Percentiles rank a stretch among this genome's conserved stretches.
These are phyloP conservation scores for Fraxinus dipetala DNA, from an alignment of 305 asterid species.

Conservation along the genomic window DNA sequence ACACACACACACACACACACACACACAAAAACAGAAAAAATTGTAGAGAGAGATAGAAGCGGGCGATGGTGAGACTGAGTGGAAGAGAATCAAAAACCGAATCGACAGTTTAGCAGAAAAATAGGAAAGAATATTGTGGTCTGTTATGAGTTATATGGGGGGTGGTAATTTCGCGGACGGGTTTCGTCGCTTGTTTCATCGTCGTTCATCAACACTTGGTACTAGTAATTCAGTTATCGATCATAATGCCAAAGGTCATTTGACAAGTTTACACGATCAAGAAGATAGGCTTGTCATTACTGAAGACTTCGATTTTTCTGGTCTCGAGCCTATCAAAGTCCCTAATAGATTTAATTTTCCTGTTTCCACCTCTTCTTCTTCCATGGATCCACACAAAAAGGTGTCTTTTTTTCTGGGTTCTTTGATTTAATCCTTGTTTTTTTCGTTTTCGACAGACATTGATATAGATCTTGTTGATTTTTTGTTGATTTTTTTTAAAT, in stretches of 20 bases:
- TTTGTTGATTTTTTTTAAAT: not conserved
- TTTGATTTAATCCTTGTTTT: not conserved
- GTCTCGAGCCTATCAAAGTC: constrained; percentile 56
- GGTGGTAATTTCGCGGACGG: constrained; percentile 90
- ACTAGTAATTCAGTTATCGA: constrained; percentile 15
- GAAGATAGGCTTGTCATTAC: constrained; percentile 34
- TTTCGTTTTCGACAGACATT: constrained; percentile 12
- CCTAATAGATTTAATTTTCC: constrained; percentile 59
- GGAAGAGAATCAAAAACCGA: constrained; percentile 38
- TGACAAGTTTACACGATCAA: constrained; percentile 25
- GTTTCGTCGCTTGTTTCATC: constrained; percentile 83
- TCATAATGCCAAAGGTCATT: constrained; percentile 29
- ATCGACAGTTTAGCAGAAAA: constrained; percentile 34
- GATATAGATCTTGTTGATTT: not conserved
- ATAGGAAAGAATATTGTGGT: constrained; percentile 11
- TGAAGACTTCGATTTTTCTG: constrained; percentile 67
- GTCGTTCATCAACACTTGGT: constrained; percentile 45
- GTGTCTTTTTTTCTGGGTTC: constrained; percentile 13
- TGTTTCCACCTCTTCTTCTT: constrained; percentile 25
- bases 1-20: not conserved
- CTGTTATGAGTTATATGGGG: constrained; percentile 56
- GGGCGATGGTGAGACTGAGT: constrained; percentile 37
- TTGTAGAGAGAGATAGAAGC: constrained; percentile 24
- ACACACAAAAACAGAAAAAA: not conserved
- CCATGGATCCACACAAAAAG: constrained; percentile 75